Evolutionary conservation across 768 basidiomycete species (phyloP).

Genomic region (Boletus fagicola): DNA sequence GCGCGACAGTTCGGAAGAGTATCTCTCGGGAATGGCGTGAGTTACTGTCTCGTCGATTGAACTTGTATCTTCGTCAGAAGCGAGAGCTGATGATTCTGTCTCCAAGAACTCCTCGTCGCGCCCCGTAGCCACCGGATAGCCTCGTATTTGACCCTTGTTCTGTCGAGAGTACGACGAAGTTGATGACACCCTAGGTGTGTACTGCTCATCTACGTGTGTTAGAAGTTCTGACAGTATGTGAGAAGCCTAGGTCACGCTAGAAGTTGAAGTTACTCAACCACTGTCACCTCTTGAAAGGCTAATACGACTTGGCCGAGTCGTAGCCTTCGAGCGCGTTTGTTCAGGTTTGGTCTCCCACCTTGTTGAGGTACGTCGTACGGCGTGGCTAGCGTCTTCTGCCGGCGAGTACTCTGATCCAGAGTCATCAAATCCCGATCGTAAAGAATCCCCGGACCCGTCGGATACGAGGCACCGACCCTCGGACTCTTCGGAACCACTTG

Average conservation of each 20-base stretch:
- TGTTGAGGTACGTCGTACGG: not conserved
- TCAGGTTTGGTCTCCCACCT: constrained; percentile 9
- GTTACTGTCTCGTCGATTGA: not conserved
- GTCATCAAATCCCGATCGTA: constrained; percentile 24
- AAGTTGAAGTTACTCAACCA: constrained; percentile 13
- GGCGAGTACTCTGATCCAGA: constrained; percentile 34
- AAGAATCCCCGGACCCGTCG: constrained; percentile 21
- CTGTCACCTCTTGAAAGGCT: not conserved
- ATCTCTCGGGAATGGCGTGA: constrained; percentile 7
- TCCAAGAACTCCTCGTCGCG: constrained; percentile 3
- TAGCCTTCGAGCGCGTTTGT: constrained; percentile 2
- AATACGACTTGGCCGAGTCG: constrained; percentile 5
- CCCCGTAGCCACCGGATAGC: not conserved
- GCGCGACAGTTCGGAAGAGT: constrained; percentile 30
- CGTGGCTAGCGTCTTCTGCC: constrained; percentile 19
- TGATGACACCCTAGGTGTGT: constrained; percentile 18
- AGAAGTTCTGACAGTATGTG: constrained; percentile 10
- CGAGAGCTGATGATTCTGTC: constrained; percentile 12
- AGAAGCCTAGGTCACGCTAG: not conserved
- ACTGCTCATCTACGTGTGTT: constrained; percentile 16
- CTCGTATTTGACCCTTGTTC: not conserved
- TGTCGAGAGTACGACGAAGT: constrained; percentile 6
- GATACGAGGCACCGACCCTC: constrained; percentile 15
- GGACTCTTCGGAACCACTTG: constrained; percentile 15
- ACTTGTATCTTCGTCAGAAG: constrained; percentile 18